Percentiles rank a stretch among this genome's conserved stretches.
Conservation (phyloP, 1,139 yeast genomes). For the Blastobotrys ciferrii region DNA sequence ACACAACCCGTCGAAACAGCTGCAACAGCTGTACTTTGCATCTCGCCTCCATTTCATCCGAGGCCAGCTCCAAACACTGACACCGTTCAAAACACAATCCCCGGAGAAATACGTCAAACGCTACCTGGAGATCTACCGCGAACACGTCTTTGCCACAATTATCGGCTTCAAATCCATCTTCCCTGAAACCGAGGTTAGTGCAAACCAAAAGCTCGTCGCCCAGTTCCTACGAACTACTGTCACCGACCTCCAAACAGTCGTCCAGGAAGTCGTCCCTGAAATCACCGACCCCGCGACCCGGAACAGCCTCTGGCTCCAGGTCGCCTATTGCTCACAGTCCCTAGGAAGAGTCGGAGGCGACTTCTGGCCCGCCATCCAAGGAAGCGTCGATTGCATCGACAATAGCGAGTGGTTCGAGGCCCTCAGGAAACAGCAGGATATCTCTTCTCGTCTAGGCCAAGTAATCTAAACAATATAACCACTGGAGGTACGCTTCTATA, state of each 20-base stretch:
- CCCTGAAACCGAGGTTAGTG: conserved; percentile 31
- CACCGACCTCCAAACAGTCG: conserved; percentile 35
- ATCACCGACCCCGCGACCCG: conserved; percentile 47
- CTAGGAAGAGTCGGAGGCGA: conserved; percentile 68
- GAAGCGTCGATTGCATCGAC: conserved; percentile 28
- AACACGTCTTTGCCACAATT: conserved; percentile 70
- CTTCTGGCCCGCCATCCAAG: conserved; percentile 46
- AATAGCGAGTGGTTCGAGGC: conserved; percentile 41
- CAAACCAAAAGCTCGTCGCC: conserved; percentile 33
- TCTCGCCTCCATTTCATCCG: conserved; percentile 38
- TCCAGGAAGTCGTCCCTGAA: conserved; percentile 40
- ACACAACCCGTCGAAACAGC: conserved; percentile 20
- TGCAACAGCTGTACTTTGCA: conserved; percentile 37
- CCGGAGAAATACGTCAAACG: conserved; percentile 72
- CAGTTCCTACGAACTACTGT: conserved; percentile 45
- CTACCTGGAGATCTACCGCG: conserved; percentile 79
- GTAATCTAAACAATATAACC: conserved; percentile 8
- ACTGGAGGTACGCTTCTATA: neutral
- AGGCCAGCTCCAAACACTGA: conserved; percentile 50
- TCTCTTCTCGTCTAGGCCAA: conserved; percentile 31
- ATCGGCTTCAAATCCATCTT: conserved; percentile 66
- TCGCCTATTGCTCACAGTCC: conserved; percentile 75
- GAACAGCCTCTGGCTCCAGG: conserved; percentile 66
- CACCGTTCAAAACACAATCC: conserved; percentile 48
- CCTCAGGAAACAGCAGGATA: conserved; percentile 40